Conservation (phyloP, 169 alveolate genomes). For the Plasmodium blacklocki region DNA sequence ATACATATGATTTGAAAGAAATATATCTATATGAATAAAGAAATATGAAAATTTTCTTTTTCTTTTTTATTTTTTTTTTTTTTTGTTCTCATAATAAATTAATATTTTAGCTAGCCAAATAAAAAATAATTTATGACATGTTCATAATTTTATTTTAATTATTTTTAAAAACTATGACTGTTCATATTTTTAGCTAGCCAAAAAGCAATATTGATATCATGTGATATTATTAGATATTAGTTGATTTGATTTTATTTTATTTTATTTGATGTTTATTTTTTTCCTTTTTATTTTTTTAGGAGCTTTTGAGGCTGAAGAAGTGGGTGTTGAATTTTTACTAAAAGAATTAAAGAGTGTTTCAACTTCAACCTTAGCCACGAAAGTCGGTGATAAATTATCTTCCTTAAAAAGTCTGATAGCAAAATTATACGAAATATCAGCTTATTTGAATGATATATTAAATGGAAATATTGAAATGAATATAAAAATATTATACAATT, state of each 20-base stretch:
- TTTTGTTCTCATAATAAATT: not conserved
- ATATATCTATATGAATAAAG: too few species aligned
- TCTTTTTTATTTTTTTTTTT: not conserved
- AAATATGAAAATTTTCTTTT: too few species aligned
- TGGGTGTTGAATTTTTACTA: conserved; percentile 98
- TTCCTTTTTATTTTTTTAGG: conserved; percentile 77
- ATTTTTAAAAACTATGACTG: too few species aligned
- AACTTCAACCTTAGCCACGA: conserved; percentile 93
- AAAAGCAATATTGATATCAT: too few species aligned
- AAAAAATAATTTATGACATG: too few species aligned
- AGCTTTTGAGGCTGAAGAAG: conserved; percentile 99
- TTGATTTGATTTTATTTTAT: too few species aligned
- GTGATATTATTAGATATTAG: too few species aligned
- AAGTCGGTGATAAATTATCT: conserved; percentile 86
- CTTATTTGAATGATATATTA: conserved; percentile 84
- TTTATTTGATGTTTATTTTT: too few species aligned
- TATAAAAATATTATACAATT: conserved; percentile 89
- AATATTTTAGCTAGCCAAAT: too few species aligned
- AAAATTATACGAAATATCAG: conserved; percentile 81
- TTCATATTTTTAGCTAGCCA: too few species aligned
- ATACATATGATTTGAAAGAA: too few species aligned
- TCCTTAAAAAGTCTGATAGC: conserved; percentile 80
- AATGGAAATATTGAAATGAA: conserved; percentile 91
- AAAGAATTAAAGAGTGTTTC: conserved; percentile 97
- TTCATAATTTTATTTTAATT: too few species aligned